Base-by-base conservation (phyloP, 495 filamentous ascomycete species). In the Penicillium crystallinum region DNA sequence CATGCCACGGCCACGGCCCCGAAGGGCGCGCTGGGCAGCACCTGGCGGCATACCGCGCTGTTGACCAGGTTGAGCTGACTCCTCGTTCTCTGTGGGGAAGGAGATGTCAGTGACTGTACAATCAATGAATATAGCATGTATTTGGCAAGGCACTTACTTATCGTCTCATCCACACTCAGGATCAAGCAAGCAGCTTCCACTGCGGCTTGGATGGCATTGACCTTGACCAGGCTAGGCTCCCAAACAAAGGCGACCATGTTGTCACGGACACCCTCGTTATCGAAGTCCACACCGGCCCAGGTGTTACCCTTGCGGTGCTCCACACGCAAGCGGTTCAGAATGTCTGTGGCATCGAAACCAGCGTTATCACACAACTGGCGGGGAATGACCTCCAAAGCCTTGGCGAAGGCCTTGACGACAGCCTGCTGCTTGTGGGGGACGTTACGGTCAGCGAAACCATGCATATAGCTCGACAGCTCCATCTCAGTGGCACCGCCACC, bases 311-410 rank as follows among this genome's bases (percentile, higher is more conserved):
- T 89, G 56, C 87, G 78, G 74, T 98, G 93, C 79, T 96, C 91
- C 55, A 97, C 93, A 35, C 93, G 87, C 56, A 98, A 77, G 45
- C 86, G 84, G 72, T 96, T 98, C 40, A 98, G 81, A 54, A 98
- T 95, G 67, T 98, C 95, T 43, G 93, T 97, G 14, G 93, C 91
- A 61, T 98, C 93, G 69, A 98, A 97, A 49, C 93, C 93, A 35
- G 93, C 93, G 62, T 98, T 98, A 74, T 98, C 93, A 69, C 93
- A 97, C 52, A 98, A 78, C 71, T 97, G 93, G 49, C 93, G 84
- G 34, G 93, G 93, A 62, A 98, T 93, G 33, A 98, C 85, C 77
- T 98, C 93, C 41, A 98, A 82, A 7, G 93, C 93, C 77, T 95
- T 96, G 59, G 93, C 93, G 62, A 97, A 97, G 25, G 89, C 87